Evolutionary conservation across 2,329 filamentous ascomycete genomes (phyloP), one percentile per base, ranked within the genome.

Genomic region (Fusarium floridanum): DNA sequence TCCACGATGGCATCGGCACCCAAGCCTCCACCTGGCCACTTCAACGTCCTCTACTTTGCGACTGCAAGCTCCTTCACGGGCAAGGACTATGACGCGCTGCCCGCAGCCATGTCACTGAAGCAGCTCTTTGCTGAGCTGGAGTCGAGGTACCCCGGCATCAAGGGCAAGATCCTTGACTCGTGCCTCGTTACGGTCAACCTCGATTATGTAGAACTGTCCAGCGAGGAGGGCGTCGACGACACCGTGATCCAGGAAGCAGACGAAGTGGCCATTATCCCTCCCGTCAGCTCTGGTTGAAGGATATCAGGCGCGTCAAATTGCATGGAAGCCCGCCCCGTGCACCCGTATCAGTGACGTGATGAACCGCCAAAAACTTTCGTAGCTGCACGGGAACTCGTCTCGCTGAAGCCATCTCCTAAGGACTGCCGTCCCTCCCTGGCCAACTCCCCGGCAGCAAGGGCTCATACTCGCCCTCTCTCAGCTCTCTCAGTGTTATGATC

Each of bases 261-360:
- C 80, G 95, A 97, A 84, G 94, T 97, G 65, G 95, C 93, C 48
- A 93, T 97, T 39, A 96, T 97, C 67, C 94, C 95, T 37, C 94
- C 95, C 11, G 95, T 97, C 75, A 97, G 94, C 86, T 95, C 94
- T 41, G 94, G 94, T 6, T 97, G 83, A 88, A 67, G 61, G 56
- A 66, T 69, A 64, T 67, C 66, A 48, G 36, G 50, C 65, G 68
- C 57, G 61, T 64, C 37, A 64, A 60, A 67, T 71, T 69, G 55
- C 60, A 55, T 66, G 36, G 69, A 68, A 70, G 66, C 66, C 64
- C 39, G 55, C 66, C 67, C 22, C 27, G 36, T 60, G 39, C 45
- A 45, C 34, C 37, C 43, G 45, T 61, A 50, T 39, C 17, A 32
- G 50, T 72, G 48, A 60, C 22, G 48, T 22, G 9, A 36, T 45